Base-by-base conservation (phyloP, 179 eudicot genomes). In the Drosera spatulata region DNA sequence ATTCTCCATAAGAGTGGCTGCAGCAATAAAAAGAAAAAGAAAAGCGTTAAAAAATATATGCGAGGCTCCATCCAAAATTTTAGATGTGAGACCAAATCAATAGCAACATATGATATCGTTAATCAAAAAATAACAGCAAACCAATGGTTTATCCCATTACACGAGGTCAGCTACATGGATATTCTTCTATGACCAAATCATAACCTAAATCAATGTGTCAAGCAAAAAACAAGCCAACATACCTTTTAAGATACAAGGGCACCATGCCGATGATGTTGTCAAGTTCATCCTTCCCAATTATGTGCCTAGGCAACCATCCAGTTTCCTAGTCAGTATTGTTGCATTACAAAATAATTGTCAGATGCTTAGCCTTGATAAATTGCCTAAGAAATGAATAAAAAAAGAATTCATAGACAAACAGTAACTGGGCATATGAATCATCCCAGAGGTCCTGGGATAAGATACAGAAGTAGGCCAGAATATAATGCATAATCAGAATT, bases 1-100 rank as follows among this genome's bases (percentile, higher is more conserved):
- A 91, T 75, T 91, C 98, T 53, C 98, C 98, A 70, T 82, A 89
- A 44, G 98, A 91, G 69, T 91, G 98, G 80, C 98, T 91, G 91
- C 79, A 85, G 52, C 50, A 44, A 61, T 48, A 6, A 66, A 42
- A 59, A 4, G 44, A 33, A 62, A 33, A 61, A 66, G 48, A 39
- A 43, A 59, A 67, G 50, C 58, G 73, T 65, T 55, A 77, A 59
- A 39, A 7, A 13, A 55, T 7, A 39, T 55, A 56, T 22, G 1
- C 33, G 33, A 22, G 33, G 33, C 33, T 22, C 33, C 33, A 22
- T 0, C 33, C 33, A 22, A 22, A 22, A 22, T 22, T 22, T 22
- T 22, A 22, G 33, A 22, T 0, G 33, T 22, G 33, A 22, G 33
- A 22, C 33, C 33, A 22, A 22, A 0, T 22, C 33, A 22, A 22